Percentiles rank a stretch among this genome's conserved stretches.
Evolutionary conservation across 2,329 filamentous ascomycete species (phyloP).

Genomic region (Periconia sp.): DNA sequence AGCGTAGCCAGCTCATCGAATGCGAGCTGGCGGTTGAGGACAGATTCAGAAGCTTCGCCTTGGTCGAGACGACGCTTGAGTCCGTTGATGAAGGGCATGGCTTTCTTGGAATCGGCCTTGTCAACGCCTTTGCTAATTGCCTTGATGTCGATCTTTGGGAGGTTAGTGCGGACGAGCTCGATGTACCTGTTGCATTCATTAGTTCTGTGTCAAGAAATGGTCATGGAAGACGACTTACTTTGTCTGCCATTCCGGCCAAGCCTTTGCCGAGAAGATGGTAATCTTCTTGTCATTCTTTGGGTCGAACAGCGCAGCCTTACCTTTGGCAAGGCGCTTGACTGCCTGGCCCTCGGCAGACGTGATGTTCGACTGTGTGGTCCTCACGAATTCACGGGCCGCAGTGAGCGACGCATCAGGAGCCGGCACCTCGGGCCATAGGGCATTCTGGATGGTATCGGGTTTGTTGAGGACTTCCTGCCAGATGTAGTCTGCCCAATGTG

Average conservation of each 20-base stretch:
- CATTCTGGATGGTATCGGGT: constrained; percentile 76
- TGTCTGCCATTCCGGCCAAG: constrained; percentile 89
- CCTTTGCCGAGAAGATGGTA: constrained; percentile 79
- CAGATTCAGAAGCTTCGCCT: constrained; percentile 69
- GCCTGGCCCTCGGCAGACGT: constrained; percentile 83
- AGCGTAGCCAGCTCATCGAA: constrained; percentile 86
- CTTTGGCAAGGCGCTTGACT: constrained; percentile 90
- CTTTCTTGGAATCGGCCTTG: constrained; percentile 95
- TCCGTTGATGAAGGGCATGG: constrained; percentile 92
- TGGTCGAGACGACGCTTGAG: constrained; percentile 81
- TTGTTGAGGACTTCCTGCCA: constrained; percentile 90
- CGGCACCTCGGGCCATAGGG: constrained; percentile 74
- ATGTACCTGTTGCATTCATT: constrained; percentile 32
- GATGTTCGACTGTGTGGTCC: constrained; percentile 75
- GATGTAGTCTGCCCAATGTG: constrained; percentile 93
- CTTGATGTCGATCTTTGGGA: constrained; percentile 74
- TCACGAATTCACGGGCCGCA: constrained; percentile 83
- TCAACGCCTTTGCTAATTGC: constrained; percentile 76
- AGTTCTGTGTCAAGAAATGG: neutral
- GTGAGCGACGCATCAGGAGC: constrained; percentile 70
- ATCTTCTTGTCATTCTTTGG: constrained; percentile 91
- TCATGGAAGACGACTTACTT: constrained; percentile 68
- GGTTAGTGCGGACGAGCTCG: constrained; percentile 34
- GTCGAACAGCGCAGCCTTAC: constrained; percentile 84
- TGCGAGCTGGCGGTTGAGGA: constrained; percentile 82